phyloP scores from a whole-genome alignment of 2,329 filamentous ascomycete species.

The Zasmidium citrigriseum region DNA sequence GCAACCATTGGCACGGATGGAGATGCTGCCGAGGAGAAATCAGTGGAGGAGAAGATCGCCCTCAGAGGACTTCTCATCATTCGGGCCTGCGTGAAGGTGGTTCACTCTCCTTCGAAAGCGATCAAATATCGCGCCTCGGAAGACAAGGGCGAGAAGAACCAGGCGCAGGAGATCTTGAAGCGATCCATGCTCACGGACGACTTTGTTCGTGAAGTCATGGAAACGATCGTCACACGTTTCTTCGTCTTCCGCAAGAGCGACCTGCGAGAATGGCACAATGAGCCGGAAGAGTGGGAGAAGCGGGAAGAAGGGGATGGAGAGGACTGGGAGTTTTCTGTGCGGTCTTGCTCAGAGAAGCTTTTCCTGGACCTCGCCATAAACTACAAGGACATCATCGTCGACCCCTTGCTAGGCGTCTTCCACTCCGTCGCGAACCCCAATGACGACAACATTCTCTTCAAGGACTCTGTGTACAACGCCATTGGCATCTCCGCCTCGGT shows the following conservation, averaged over 20 bases:
- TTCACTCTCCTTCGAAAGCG: conserved; percentile 75
- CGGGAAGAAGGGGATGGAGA: conserved; percentile 82
- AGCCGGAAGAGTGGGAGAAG: conserved; percentile 93
- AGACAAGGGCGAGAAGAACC: conserved; percentile 73
- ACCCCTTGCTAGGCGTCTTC: conserved; percentile 81
- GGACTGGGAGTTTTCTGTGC: conserved; percentile 88
- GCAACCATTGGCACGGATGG: conserved; percentile 51
- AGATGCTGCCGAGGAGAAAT: conserved; percentile 40
- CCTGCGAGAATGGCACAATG: conserved; percentile 87
- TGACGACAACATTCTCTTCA: conserved; percentile 73
- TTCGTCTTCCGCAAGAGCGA: conserved; percentile 86
- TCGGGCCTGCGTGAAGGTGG: conserved; percentile 80
- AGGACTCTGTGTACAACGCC: conserved; percentile 92
- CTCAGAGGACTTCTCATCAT: conserved; percentile 82
- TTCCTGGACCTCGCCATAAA: conserved; percentile 89
- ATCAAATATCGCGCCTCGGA: conserved; percentile 80
- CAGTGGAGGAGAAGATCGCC: conserved; percentile 69
- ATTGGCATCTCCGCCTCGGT: conserved; percentile 83
- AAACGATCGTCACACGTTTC: conserved; percentile 80
- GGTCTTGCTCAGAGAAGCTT: conserved; percentile 89
- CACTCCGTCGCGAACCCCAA: conserved; percentile 68
- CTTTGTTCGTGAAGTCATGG: conserved; percentile 78
- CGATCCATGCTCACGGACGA: conserved; percentile 72
- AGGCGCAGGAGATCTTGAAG: conserved; percentile 70
- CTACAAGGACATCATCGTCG: conserved; percentile 78